These are phyloP conservation scores for Solanum ossicruentum DNA, from an alignment of 257 asterid genomes.

Conservation along the genomic window DNA sequence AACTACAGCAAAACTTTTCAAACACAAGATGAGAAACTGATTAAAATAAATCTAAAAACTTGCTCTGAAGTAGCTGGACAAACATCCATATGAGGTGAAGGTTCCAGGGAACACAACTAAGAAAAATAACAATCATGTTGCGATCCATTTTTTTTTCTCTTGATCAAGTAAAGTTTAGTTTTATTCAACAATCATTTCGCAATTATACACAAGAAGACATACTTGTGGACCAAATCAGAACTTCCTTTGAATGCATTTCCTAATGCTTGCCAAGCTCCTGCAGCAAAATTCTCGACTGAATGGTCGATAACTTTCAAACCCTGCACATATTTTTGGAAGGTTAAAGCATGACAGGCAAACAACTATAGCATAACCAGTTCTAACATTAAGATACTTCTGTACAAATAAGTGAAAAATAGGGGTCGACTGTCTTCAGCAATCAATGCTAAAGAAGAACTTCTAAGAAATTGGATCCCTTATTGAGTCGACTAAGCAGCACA, in stretches of 20 bases:
- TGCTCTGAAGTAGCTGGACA: background rate
- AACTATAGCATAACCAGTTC: background rate
- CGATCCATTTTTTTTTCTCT: background rate
- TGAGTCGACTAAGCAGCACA: background rate
- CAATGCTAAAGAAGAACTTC: background rate
- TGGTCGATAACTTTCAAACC: constrained; percentile 76
- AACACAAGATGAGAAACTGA: background rate
- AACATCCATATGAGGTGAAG: background rate
- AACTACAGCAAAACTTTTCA: background rate
- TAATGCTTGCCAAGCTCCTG: constrained; percentile 97
- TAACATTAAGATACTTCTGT: background rate
- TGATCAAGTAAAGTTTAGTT: background rate
- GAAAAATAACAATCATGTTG: background rate
- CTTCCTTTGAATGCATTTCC: constrained; percentile 95
- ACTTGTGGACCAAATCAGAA: constrained; percentile 51
- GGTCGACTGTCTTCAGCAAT: background rate
- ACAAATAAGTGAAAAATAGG: background rate
- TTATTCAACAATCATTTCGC: background rate
- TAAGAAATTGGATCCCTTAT: background rate
- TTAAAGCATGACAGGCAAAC: background rate
- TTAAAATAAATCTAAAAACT: background rate
- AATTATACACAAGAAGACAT: constrained; percentile 3
- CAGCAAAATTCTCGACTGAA: constrained; percentile 74
- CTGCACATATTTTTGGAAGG: constrained; percentile 30
- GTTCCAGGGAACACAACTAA: background rate